Conservation (phyloP, 2,329 filamentous ascomycete species). For the Pyrenophora teres region DNA sequence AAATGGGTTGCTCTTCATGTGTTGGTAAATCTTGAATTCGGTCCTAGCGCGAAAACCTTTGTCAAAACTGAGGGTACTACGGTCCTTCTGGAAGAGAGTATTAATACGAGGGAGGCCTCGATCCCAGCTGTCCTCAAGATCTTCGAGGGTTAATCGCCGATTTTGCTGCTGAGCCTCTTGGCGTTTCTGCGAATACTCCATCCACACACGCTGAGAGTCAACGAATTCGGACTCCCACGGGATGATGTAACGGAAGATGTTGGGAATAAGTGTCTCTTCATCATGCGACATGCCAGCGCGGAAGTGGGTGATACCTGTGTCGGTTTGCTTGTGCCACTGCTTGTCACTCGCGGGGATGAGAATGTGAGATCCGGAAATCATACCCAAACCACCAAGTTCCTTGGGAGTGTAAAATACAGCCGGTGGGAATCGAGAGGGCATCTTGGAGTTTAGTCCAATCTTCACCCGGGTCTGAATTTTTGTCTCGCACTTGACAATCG, state of each 20-base stretch:
- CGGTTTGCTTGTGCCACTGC: slow-evolving; percentile 97
- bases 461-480: slow-evolving; percentile 99
- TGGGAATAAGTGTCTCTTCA: slow-evolving; percentile 95
- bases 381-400: slow-evolving; percentile 92
- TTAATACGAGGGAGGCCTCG: slow-evolving; percentile 97
- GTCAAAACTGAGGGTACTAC: slow-evolving; percentile 95
- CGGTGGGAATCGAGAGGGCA: slow-evolving; percentile 97
- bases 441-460: slow-evolving; percentile 98
- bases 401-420: slow-evolving; percentile 99
- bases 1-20: slow-evolving; percentile 99
- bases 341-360: slow-evolving; percentile 97
- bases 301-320: slow-evolving; percentile 95
- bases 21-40: slow-evolving; percentile 97
- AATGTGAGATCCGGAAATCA: slow-evolving; percentile 99
- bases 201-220: slow-evolving; percentile 98
- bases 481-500: slow-evolving; percentile 98
- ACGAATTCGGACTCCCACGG: slow-evolving; percentile 99
- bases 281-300: slow-evolving; percentile 97
- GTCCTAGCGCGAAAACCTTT: slow-evolving; percentile 95
- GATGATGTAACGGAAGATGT: slow-evolving; percentile 99
- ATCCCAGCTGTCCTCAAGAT: slow-evolving; percentile 98
- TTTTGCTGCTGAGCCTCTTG: slow-evolving; percentile 98
- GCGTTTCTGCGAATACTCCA: slow-evolving; percentile 97
- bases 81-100: slow-evolving; percentile 97
- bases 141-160: slow-evolving; percentile 88